Percentiles rank a stretch among this genome's conserved stretches.
These are phyloP conservation scores for Fusarium phyllophilum DNA, from an alignment of 2,329 filamentous ascomycete genomes.

Conservation along the genomic window DNA sequence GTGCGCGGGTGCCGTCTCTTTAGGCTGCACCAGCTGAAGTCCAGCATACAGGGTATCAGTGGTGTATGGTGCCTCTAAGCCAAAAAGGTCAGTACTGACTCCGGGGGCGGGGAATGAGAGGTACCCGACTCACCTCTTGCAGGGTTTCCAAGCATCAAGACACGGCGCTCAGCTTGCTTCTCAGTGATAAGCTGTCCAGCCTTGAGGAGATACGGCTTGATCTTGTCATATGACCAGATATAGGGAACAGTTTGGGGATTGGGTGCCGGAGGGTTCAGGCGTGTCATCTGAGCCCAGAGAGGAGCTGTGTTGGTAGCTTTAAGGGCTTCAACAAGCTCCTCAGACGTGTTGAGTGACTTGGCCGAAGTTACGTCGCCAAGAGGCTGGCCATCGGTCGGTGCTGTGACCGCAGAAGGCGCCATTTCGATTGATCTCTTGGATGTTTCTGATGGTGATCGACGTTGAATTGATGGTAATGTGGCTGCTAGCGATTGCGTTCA, in stretches of 20 bases:
- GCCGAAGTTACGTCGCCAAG: not conserved
- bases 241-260: constrained; percentile 54
- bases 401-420: not conserved
- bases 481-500: not conserved
- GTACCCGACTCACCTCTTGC: constrained; percentile 51
- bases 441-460: not conserved
- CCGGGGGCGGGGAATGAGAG: too few relatives aligned
- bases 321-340: not conserved
- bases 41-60: constrained; percentile 68
- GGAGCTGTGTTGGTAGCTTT: constrained; percentile 42
- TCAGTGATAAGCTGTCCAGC: constrained; percentile 50
- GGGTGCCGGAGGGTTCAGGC: constrained; percentile 57
- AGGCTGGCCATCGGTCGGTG: rapidly evolving
- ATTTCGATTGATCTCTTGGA: not conserved
- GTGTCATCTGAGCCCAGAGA: constrained; percentile 59
- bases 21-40: constrained; percentile 65
- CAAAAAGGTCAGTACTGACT: not conserved
- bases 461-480: not conserved
- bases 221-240: constrained; percentile 51
- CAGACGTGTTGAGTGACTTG: not conserved
- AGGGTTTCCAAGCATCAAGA: constrained; percentile 55
- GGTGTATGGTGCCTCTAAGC: constrained; percentile 60
- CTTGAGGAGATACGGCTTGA: constrained; percentile 46
- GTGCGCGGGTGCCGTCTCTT: constrained; percentile 65
- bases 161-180: constrained; percentile 53